Base-by-base conservation (phyloP, 768 basidiomycete genomes). In the Astraeus odoratus region DNA sequence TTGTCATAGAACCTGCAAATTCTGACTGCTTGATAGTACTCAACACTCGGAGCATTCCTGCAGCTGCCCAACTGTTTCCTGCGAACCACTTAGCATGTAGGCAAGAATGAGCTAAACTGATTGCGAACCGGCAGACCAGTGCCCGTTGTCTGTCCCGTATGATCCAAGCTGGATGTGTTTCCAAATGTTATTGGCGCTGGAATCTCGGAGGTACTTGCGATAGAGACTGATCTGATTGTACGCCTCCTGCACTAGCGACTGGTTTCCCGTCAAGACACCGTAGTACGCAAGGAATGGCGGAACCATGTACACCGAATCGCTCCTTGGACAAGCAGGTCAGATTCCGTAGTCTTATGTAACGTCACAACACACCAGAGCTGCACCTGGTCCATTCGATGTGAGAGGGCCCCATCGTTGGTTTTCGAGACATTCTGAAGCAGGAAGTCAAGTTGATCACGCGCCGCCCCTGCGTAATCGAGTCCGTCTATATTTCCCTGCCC, bases 41-140 rank as follows among this genome's bases (percentile, higher is more conserved):
- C 1, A 86, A 69, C 3, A 93, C 91, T 5, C 91, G 81, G 8
- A 88, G 68, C 75, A 91, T 91, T 1, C 92, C 91, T 15, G 80
- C 84, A 0, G 88, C 87, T 0, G 86, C 92, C 92, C 92, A 95
- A 3, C 70, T 91, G 46, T 93, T 92, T 0, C 90, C 90, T 85
- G 39, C 22, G 19, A 9, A 8, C 5, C 6, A 38, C 15, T 4
- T 33, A 19, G 22, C 16, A 43, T 6, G 20, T 25, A 2, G 19
- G 10, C 22, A 34, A 24, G 1, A 49, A 5, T 13, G 5, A 13
- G 23, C 24, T 8, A 24, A 24, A 12, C 16, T 7, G 4, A n/a
- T n/a, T 39, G 60, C 68, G 40, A 38, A 81, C 85, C 85, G 4
- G 89, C 89, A 1, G 84, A 77, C 88, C 87, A 93, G 55, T 85